A percentile compares a stretch with the other conserved stretches of the same genome.
Conservation (phyloP, 2,329 filamentous ascomycete species). For the Mycocentrospora acerina region DNA sequence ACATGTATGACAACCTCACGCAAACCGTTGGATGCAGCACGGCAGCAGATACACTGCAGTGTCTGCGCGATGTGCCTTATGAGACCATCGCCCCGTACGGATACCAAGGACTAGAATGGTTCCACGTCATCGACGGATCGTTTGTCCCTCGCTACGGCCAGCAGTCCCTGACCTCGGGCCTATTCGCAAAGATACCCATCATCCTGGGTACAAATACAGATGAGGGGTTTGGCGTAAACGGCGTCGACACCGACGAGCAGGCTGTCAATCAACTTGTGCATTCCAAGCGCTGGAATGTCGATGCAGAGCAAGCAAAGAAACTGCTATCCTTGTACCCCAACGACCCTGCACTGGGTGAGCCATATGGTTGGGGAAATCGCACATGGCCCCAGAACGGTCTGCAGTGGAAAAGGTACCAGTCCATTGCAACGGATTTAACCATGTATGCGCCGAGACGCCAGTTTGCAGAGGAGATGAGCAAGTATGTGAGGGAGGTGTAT, state of each 20-base stretch:
- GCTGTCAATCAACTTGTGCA: constrained; percentile 32
- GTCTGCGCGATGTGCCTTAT: constrained; percentile 28
- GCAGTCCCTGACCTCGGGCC: constrained; percentile 43
- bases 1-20: constrained; percentile 33
- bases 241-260: constrained; percentile 47
- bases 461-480: constrained; percentile 26
- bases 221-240: constrained; percentile 61
- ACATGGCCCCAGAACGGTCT: constrained; percentile 31
- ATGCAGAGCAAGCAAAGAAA: constrained; percentile 18
- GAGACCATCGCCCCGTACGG: constrained; percentile 29
- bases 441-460: constrained; percentile 32
- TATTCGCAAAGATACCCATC: constrained; percentile 64
- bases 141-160: constrained; percentile 38
- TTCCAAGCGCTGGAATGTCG: constrained; percentile 34
- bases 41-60: constrained; percentile 27
- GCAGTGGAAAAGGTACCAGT: constrained; percentile 31
- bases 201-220: constrained; percentile 65
- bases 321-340: constrained; percentile 33
- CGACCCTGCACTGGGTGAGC: constrained; percentile 49
- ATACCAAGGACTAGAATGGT: constrained; percentile 33
- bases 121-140: constrained; percentile 31
- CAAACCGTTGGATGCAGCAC: constrained; percentile 23
- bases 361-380: constrained; percentile 38
- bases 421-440: constrained; percentile 30
- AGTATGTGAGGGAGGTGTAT: constrained; percentile 21